Base-by-base conservation (phyloP, 2,329 filamentous ascomycete genomes). In the Aureobasidium sp. region DNA sequence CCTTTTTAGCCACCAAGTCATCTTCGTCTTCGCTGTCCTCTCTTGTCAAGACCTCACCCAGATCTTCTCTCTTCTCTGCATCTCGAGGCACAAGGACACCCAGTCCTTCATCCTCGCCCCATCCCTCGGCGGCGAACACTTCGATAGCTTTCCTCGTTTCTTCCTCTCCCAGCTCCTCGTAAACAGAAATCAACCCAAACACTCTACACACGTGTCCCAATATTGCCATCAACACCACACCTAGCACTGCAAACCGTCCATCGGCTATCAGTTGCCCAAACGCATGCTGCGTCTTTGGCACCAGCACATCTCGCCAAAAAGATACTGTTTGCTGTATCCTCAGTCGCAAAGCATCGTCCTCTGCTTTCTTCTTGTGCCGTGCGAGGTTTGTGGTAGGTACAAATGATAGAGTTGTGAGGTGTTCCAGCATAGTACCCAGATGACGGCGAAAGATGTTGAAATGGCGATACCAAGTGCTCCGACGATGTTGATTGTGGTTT, bases 401-500 rank as follows among this genome's bases (percentile, higher is more conserved):
- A 3, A 57, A 39, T n/a, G 66, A 57, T 13, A 72, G 67, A 10
- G 66, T 62, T n/a, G 63, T 59, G 29, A 71, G 56, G 10, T 69
- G 72, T 1, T 65, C 63, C 1, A 80, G 68, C 2, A 96, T 76
- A 61, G 81, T 81, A 9, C 76, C 75, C 9, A 88, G 73, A 62
- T 85, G 81, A 51, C 89, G 87, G 39, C 90, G 85, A 66, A 97
- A 81, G 66, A 87, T 81, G 59, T 82, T 82, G 65, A 97, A 84
- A 69, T 78, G 79, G 69, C 85, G 84, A 85, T 89, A 97, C 93
- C 93, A 99, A 71, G 85, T 84, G 34, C 87, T 83, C 65, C 83
- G 81, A 61, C 86, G 86, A 74, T 97, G 93, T 77, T 97, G 93
- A 77, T 97, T 97, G 71, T 87, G 87, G 78, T 97, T 94, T 69